Base-by-base conservation (phyloP, 2,329 filamentous ascomycete genomes). In the Alternaria incomplexa region DNA sequence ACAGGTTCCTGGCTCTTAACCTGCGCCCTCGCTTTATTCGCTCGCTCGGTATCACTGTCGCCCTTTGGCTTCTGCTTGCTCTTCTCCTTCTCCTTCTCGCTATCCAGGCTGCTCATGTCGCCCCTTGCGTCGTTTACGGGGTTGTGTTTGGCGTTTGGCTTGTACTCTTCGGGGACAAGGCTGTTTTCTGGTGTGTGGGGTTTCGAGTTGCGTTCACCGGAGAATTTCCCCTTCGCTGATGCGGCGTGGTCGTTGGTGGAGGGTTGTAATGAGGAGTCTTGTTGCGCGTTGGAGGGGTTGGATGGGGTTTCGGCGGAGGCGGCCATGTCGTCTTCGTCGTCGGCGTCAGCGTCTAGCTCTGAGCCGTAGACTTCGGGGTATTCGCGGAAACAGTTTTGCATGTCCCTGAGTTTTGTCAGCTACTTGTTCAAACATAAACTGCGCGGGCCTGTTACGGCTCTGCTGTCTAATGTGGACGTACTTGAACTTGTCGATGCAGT, bases 401-500 rank as follows among this genome's bases (percentile, higher is more conserved):
- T 99, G 73, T 87, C 89, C 86, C 94, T 97, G 71, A 3, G 36
- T 17, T 6, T 15, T 20, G 53, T 73, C 61, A 67, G 59, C 54
- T 10, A 50, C 26, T 17, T 45, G 22, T 25, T n/a, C 23, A 11
- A 17, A 3, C 13, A 10, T n/a, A 15, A 23, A 17, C 9, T 20
- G 10, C 7, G 30, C 13, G 23, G 45, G 13, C n/a, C 53, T 36
- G 15, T 43, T 13, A 6, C 13, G 30, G 6, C 20, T 17, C 22
- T 25, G 0, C 15, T 15, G 11, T 45, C 20, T 26, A 4, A 2
- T 22, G 6, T 22, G 6, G 23, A 87, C 91, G 50, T 86, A 96
- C 93, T 97, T 94, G 87, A 97, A 97, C 83, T 96, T 97, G 26
- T 97, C 93, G 77, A 97, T 96, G 83, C 94, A 97, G 79, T 97